phyloP scores from a whole-genome alignment of 2,329 filamentous ascomycete genomes.

The Hypocrella siamensis region DNA sequence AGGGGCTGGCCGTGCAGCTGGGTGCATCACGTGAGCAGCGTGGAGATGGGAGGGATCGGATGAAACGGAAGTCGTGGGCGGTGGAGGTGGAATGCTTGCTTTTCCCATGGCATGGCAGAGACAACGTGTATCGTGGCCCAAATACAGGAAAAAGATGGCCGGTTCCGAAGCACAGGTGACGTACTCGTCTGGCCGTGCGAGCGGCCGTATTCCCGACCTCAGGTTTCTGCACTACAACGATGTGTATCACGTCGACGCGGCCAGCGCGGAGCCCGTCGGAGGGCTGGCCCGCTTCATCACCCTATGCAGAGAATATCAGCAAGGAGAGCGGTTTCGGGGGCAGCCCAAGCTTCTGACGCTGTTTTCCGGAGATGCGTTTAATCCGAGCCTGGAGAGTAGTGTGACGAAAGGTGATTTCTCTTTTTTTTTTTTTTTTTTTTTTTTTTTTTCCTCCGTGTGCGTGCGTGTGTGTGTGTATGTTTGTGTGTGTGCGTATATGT shows the following conservation, averaged over 20 bases:
- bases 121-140: constrained; percentile 1
- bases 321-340: constrained; percentile 39
- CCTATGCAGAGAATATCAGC: constrained; percentile 58
- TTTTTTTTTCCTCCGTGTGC: neutral
- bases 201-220: constrained; percentile 40
- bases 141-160: constrained; percentile 3
- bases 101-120: neutral
- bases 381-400: constrained; percentile 75
- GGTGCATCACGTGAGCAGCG: neutral
- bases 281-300: constrained; percentile 71
- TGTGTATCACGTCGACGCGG: constrained; percentile 72
- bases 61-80: no score
- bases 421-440: no score
- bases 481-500: no score
- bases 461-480: neutral
- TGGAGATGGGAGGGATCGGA: no score
- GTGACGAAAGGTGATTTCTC: constrained; percentile 59
- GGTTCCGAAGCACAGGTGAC: constrained; percentile 13
- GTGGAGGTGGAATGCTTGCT: no score
- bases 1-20: neutral
- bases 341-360: constrained; percentile 58
- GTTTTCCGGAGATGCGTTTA: constrained; percentile 88
- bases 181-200: constrained; percentile 7
- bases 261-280: constrained; percentile 67
- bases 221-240: constrained; percentile 87